Percentiles rank a stretch among this genome's conserved stretches.
Evolutionary conservation across 2,329 filamentous ascomycete genomes (phyloP).

Genomic region (Acrodontium crateriforme): DNA sequence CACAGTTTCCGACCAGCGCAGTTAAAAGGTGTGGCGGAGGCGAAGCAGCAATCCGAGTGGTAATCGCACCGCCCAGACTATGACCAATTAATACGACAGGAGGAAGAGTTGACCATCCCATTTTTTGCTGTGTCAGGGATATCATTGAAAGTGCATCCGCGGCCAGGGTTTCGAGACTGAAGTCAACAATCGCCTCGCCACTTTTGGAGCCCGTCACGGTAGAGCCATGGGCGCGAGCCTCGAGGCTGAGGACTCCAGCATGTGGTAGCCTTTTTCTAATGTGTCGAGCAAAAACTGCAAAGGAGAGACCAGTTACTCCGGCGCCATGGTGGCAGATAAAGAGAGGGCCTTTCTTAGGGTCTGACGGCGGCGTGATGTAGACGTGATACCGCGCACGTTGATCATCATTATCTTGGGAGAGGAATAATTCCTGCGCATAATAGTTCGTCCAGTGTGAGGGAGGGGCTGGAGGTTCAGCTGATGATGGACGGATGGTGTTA

Average conservation of each 20-base stretch:
- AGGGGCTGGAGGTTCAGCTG: slow-evolving; percentile 34
- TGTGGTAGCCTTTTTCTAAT: slow-evolving; percentile 63
- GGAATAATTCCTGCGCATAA: slow-evolving; percentile 75
- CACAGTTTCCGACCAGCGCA: slow-evolving; percentile 68
- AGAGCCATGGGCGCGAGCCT: slow-evolving; percentile 76
- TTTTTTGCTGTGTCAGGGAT: slow-evolving; percentile 45
- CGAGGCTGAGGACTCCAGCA: slow-evolving; percentile 71
- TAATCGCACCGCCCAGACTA: slow-evolving; percentile 80
- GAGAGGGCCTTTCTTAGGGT: slow-evolving; percentile 52
- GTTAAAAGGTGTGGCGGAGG: slow-evolving; percentile 43
- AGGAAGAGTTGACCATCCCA: slow-evolving; percentile 63
- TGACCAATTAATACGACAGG: slow-evolving; percentile 76
- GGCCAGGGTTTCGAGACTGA: slow-evolving; percentile 59
- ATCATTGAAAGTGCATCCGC: slow-evolving; percentile 60
- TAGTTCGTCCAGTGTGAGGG: slow-evolving; percentile 77
- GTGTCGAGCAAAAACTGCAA: slow-evolving; percentile 66
- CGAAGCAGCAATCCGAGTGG: slow-evolving; percentile 65
- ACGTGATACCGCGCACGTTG: slow-evolving; percentile 57
- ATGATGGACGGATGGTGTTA: slow-evolving; percentile 21
- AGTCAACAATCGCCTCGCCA: slow-evolving; percentile 40
- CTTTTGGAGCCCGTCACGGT: slow-evolving; percentile 37
- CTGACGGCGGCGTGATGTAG: slow-evolving; percentile 66
- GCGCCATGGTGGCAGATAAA: slow-evolving; percentile 93
- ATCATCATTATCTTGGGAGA: slow-evolving; percentile 37
- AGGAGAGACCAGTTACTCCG: slow-evolving; percentile 84